Evolutionary conservation across 1,139 yeast genomes (phyloP).

Genomic region (Hyphopichia khmerensis): DNA sequence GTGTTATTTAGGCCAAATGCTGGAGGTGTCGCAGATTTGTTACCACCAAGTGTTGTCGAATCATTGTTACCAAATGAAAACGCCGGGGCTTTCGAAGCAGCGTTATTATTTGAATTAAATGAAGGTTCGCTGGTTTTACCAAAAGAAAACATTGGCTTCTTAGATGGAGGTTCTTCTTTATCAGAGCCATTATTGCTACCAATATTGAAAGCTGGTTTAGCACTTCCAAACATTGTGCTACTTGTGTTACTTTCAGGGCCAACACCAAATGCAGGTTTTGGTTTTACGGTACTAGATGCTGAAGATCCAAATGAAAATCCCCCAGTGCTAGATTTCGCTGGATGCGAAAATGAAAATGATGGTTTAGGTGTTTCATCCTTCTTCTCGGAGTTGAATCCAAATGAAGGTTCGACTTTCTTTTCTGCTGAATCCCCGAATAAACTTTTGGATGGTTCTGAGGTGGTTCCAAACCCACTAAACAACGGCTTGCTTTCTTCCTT

Average conservation of each 20-base stretch:
- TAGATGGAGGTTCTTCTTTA: neutral
- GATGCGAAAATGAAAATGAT: neutral
- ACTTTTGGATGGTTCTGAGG: neutral
- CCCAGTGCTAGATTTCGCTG: neutral
- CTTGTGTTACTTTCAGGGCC: neutral
- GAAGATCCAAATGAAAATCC: neutral
- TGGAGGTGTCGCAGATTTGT: neutral
- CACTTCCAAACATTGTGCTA: neutral
- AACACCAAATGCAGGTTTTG: too few species aligned
- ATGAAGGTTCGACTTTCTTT: neutral
- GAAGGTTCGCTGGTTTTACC: constrained; percentile 7
- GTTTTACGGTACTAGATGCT: too few species aligned
- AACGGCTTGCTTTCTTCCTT: constrained; percentile 2
- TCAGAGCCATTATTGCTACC: constrained; percentile 5
- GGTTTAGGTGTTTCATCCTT: neutral
- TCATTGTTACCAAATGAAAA: constrained; percentile 8
- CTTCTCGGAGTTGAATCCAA: neutral
- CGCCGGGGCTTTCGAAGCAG: constrained; percentile 3
- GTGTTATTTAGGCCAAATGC: neutral
- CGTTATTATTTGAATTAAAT: neutral
- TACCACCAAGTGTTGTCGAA: neutral
- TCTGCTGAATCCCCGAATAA: neutral
- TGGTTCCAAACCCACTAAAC: neutral
- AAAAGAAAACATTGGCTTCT: constrained; percentile 12
- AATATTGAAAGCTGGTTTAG: constrained; percentile 11